Conservation (phyloP, 768 basidiomycete genomes). For the Amanita molliuscula region DNA sequence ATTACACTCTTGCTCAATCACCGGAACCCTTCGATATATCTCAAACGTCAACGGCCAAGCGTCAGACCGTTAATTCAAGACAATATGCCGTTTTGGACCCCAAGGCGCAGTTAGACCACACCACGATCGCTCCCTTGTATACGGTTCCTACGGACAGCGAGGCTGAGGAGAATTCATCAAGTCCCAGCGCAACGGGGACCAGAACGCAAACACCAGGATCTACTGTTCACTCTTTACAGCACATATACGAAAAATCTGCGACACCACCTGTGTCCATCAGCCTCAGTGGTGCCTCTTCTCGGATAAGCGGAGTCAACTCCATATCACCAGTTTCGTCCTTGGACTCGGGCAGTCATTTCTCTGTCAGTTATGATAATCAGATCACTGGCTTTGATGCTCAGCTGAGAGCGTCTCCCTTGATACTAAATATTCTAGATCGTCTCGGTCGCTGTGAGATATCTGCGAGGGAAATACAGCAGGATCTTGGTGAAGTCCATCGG, state of each 20-base stretch:
- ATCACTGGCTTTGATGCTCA: slow-evolving; percentile 54
- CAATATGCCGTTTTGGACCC: slow-evolving; percentile 26
- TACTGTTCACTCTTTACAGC: slow-evolving; percentile 28
- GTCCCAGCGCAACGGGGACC: slow-evolving; percentile 11
- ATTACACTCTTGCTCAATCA: slow-evolving; percentile 26
- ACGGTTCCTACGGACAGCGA: slow-evolving; percentile 43
- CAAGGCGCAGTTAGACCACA: slow-evolving; percentile 35
- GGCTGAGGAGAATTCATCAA: slow-evolving; percentile 29
- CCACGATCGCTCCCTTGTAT: slow-evolving; percentile 38
- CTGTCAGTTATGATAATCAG: slow-evolving; percentile 35
- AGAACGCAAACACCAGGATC: slow-evolving; percentile 14
- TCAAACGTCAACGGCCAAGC: slow-evolving; percentile 37
- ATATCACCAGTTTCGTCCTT: slow-evolving; percentile 73
- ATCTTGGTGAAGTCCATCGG: slow-evolving; percentile 62
- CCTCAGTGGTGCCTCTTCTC: slow-evolving; percentile 28
- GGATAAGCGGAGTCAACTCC: slow-evolving; percentile 39
- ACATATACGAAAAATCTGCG: slow-evolving; percentile 26
- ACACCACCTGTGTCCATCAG: slow-evolving; percentile 37
- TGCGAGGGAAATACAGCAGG: slow-evolving; percentile 62
- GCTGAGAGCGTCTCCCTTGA: slow-evolving; percentile 64
- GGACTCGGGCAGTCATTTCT: slow-evolving; percentile 60
- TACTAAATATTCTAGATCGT: slow-evolving; percentile 69
- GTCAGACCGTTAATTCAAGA: slow-evolving; percentile 35
- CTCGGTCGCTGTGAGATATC: slow-evolving; percentile 61
- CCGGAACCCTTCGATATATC: slow-evolving; percentile 24